Conservation (phyloP, 139 green algal genomes). For the Dunaliella sp. region DNA sequence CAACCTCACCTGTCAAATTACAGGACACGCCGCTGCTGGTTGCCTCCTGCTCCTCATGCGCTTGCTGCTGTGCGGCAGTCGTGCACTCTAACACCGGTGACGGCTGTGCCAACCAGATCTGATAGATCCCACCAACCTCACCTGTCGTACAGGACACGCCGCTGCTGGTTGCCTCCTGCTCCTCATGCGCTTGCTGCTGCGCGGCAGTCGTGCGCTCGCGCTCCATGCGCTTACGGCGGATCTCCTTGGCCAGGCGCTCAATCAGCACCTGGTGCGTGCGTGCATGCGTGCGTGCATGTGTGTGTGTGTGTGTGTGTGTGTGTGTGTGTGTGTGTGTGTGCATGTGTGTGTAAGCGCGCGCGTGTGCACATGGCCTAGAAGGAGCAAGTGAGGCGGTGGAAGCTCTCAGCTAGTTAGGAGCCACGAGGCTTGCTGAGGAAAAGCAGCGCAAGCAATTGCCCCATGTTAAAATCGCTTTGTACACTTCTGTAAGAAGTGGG, state of each 20-base stretch:
- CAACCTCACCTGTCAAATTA: neutral
- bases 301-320: neutral
- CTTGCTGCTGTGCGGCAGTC: conserved; percentile 14
- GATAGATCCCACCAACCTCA: too few relatives aligned
- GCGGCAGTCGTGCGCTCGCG: conserved; percentile 29
- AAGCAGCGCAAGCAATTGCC: too few relatives aligned
- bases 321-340: too few relatives aligned
- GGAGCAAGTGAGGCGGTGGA: too few relatives aligned
- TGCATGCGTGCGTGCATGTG: neutral
- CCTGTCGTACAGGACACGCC: neutral
- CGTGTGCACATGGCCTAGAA: too few relatives aligned
- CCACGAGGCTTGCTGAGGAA: too few relatives aligned
- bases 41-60: neutral
- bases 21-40: neutral
- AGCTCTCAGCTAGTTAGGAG: too few relatives aligned
- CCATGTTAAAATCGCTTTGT: too few relatives aligned
- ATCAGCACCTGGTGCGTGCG: conserved; percentile 49
- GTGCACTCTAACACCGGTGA: too few relatives aligned
- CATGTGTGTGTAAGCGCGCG: too few relatives aligned
- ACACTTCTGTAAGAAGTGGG: too few relatives aligned
- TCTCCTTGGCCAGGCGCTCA: conserved; percentile 57
- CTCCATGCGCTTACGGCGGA: conserved; percentile 46
- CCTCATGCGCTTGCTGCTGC: neutral
- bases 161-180: neutral
- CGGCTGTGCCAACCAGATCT: too few relatives aligned